A percentile compares a stretch with the other conserved stretches of the same genome.
These are phyloP conservation scores for Epichloe glyceriae DNA, from an alignment of 2,329 filamentous ascomycete genomes.

Conservation along the genomic window DNA sequence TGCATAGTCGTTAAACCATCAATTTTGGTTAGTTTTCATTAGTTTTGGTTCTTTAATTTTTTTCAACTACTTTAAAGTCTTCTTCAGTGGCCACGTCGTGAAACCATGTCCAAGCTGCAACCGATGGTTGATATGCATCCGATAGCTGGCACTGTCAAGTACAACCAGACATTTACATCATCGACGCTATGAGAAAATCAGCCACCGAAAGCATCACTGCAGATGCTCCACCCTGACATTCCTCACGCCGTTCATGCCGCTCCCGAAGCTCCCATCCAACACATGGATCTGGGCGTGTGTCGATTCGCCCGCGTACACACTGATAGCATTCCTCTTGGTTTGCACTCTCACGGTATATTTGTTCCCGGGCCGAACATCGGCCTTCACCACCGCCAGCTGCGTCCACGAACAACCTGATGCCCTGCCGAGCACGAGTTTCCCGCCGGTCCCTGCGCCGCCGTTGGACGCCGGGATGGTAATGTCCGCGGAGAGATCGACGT, in stretches of 20 bases:
- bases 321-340: slow-evolving; percentile 7
- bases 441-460: slow-evolving; percentile 14
- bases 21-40: no score
- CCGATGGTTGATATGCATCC: no score
- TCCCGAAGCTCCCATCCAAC: slow-evolving; percentile 5
- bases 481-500: slow-evolving; percentile 19
- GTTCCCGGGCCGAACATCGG: slow-evolving; percentile 3
- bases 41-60: no score
- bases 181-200: no score
- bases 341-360: slow-evolving; percentile 6
- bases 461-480: slow-evolving; percentile 9
- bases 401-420: slow-evolving; percentile 6
- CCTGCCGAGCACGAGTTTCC: slow-evolving; percentile 13
- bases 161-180: no score
- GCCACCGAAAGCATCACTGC: background rate
- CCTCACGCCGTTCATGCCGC: slow-evolving; percentile 10
- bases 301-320: slow-evolving; percentile 8
- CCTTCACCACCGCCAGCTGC: slow-evolving; percentile 3
- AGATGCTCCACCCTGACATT: slow-evolving; percentile 9
- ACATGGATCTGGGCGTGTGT: slow-evolving; percentile 6
- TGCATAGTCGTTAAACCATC: no score
- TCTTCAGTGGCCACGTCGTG: no score
- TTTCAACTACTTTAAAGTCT: no score
- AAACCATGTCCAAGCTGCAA: no score
- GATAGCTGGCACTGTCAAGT: no score